Evolutionary conservation across 176 grass and related monocot genomes (phyloP).

Genomic region (Oryza meridionalis): DNA sequence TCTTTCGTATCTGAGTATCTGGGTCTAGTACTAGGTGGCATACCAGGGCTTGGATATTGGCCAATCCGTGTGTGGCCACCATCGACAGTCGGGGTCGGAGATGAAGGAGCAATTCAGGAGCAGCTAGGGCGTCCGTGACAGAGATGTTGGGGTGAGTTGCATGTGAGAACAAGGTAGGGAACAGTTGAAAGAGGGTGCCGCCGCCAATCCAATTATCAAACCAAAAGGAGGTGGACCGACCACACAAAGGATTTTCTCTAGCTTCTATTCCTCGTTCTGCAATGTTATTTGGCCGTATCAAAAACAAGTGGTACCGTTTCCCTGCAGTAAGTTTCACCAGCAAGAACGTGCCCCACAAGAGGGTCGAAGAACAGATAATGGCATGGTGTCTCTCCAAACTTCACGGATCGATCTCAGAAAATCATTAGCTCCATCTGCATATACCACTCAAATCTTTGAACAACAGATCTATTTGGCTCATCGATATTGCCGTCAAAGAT

Average conservation of each 20-base stretch:
- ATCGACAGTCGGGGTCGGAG: too few species aligned
- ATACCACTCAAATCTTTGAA: conserved; percentile 15
- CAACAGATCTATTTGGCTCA: not conserved
- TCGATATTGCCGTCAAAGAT: not conserved
- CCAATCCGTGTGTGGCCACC: too few species aligned
- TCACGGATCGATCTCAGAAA: not conserved
- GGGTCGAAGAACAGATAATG: conserved; percentile 4
- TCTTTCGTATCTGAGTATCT: too few species aligned
- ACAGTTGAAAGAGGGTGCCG: too few species aligned
- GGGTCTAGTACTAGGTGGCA: too few species aligned
- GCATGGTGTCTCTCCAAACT: not conserved
- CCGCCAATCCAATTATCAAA: too few species aligned
- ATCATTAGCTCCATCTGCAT: not conserved
- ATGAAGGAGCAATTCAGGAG: too few species aligned
- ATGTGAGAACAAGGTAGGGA: too few species aligned
- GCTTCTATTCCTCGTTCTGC: not conserved
- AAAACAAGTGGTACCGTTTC: not conserved
- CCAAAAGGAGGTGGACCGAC: too few species aligned
- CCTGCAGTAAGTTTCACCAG: not conserved
- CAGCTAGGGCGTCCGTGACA: too few species aligned
- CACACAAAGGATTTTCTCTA: not conserved
- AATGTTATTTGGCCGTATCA: not conserved
- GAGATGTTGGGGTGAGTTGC: too few species aligned
- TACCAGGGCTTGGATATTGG: too few species aligned
- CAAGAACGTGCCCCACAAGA: conserved; percentile 15